Percentiles rank a stretch among this genome's conserved stretches.
These are phyloP conservation scores for Daldinia eschscholtzii DNA, from an alignment of 2,329 filamentous ascomycete species.

Conservation along the genomic window DNA sequence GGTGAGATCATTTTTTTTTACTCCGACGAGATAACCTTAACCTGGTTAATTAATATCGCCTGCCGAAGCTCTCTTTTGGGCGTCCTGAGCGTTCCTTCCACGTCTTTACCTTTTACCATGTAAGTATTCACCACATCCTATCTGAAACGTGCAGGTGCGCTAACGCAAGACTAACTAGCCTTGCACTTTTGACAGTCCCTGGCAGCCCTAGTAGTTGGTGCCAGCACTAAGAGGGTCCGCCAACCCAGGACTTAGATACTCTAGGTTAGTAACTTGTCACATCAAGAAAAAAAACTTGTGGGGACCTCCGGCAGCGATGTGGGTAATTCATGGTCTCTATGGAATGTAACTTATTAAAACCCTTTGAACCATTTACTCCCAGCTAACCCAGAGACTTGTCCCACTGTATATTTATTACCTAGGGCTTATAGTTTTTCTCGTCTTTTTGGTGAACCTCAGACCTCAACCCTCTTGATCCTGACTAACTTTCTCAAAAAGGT, in stretches of 20 bases:
- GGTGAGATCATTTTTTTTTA: background rate
- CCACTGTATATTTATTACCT: constrained; percentile 11
- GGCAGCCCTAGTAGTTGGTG: constrained; percentile 10
- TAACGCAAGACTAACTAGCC: constrained; percentile 11
- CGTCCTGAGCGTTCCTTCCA: background rate
- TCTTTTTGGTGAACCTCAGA: background rate
- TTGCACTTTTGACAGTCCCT: constrained; percentile 8
- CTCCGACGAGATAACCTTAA: background rate
- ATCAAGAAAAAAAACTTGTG: constrained; percentile 10
- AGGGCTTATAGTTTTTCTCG: background rate
- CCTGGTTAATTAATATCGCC: background rate
- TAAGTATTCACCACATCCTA: background rate
- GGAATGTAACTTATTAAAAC: constrained; percentile 12
- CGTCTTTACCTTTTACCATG: background rate
- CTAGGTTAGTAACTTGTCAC: constrained; percentile 16
- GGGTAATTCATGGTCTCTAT: constrained; percentile 11
- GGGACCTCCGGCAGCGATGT: constrained; percentile 3
- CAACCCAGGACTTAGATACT: constrained; percentile 11
- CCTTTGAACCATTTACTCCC: background rate
- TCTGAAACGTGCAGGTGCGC: constrained; percentile 3
- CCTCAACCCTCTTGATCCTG: background rate
- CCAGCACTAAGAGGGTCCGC: constrained; percentile 16
- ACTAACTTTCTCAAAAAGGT: background rate
- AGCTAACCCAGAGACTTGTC: background rate
- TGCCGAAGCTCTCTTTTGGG: background rate